phyloP scores from a whole-genome alignment of 306 rosid species.

The Prunus salicina region DNA sequence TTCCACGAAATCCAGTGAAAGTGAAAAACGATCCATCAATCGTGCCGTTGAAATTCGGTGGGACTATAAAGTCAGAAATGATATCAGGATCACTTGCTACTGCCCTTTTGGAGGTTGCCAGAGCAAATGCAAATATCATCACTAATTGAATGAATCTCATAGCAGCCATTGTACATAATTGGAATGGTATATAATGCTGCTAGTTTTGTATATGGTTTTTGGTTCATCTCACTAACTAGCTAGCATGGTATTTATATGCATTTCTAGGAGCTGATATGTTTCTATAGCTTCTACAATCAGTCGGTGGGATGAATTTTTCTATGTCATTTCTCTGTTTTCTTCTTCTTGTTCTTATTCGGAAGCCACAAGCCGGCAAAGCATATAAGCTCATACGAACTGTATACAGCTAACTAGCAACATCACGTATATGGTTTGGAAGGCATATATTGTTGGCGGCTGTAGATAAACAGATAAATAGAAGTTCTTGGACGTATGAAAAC shows the following conservation, averaged over 20 bases:
- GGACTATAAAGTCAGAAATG: slow-evolving; percentile 14
- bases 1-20: slow-evolving; percentile 7
- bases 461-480: no score
- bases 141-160: not conserved
- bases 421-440: not conserved
- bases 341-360: not conserved
- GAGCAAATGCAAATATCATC: not conserved
- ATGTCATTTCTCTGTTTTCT: not conserved
- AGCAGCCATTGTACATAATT: not conserved
- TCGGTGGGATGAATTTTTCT: not conserved
- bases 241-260: not conserved
- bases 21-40: slow-evolving; percentile 16
- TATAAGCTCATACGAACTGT: not conserved
- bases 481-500: not conserved
- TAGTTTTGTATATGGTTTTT: not conserved
- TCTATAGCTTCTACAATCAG: no score
- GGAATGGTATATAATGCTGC: not conserved
- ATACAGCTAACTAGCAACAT: not conserved
- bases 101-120: not conserved
- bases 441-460: not conserved
- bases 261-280: not conserved
- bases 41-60: not conserved
- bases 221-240: not conserved
- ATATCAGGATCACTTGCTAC: slow-evolving; percentile 15
- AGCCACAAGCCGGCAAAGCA: not conserved